Conservation (phyloP, 2,329 filamentous ascomycete species). For the Aureobasidium sp. region DNA sequence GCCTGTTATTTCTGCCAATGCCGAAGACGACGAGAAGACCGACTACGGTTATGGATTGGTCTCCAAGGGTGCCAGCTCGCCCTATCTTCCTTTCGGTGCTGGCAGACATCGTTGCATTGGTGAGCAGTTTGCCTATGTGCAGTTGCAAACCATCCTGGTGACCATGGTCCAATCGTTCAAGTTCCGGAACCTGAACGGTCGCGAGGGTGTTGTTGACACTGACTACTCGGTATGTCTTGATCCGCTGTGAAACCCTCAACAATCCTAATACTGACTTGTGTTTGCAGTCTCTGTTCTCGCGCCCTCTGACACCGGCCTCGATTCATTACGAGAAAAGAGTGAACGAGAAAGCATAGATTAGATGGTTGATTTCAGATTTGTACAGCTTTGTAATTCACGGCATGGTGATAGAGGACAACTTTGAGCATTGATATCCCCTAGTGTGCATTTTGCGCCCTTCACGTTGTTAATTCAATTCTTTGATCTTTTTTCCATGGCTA, state of each 20-base stretch:
- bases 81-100: constrained; percentile 90
- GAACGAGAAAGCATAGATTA: constrained; percentile 14
- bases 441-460: background rate
- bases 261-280: background rate
- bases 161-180: constrained; percentile 73
- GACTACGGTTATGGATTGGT: constrained; percentile 93
- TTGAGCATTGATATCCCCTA: background rate
- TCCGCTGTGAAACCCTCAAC: background rate
- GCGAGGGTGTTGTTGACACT: constrained; percentile 59
- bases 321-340: constrained; percentile 67
- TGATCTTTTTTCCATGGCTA: background rate
- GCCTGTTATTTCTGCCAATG: constrained; percentile 21
- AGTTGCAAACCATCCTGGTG: constrained; percentile 78
- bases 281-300: constrained; percentile 36
- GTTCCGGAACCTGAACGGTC: constrained; percentile 68
- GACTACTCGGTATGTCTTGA: constrained; percentile 48
- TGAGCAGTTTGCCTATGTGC: constrained; percentile 91
- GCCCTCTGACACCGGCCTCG: constrained; percentile 41
- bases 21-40: constrained; percentile 61
- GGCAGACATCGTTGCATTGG: constrained; percentile 92
- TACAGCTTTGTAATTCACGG: constrained; percentile 8
- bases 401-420: constrained; percentile 7
- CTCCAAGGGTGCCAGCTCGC: constrained; percentile 81
- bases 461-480: background rate
- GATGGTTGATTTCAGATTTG: background rate